Evolutionary conservation across 2,329 filamentous ascomycete species (phyloP), one percentile per base, ranked within the genome.

Genomic region (Fonsecaea nubica): DNA sequence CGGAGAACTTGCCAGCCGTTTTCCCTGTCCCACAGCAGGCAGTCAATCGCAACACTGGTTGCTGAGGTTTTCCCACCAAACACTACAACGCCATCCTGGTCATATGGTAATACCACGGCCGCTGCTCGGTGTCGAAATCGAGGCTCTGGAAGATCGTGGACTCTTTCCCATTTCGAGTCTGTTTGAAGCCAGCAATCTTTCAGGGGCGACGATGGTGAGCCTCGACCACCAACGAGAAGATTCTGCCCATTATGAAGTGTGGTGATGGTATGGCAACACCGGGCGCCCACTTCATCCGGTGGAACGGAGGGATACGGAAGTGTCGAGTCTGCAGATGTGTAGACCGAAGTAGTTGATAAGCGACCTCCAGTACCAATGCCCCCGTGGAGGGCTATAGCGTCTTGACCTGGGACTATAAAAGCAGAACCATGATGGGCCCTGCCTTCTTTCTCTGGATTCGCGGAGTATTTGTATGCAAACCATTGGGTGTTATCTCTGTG

Each of bases 221-320:
- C 83, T 66, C 93, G 86, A 4, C 94, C 94, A 30, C 94, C 93
- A 35, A 87, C 84, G 55, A 97, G 81, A 10, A 97, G 78, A 66
- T 84, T 84, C 33, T 38, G 85, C 25, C 79, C 77, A 38, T 82
- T 79, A 1, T 83, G 84, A 4, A 96, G 75, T 57, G 87, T 82
- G 21, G 90, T 93, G 21, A 93, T 81, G 0, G 91, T 90, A 76
- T 95, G 92, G 72, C 92, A 95, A 83, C 94, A 89, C 53, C 89
- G 72, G 36, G 77, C 73, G 4, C 74, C 67, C 33, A 81, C 75
- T 35, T 77, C 73, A 53, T 73, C 64, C 25, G 77, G 74, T 42
- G 64, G 86, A 81, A 71, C 79, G 78, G 68, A 80, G 75, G 54
- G 84, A 81, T 45, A 78, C 80, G 63, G 79, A 79, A 84, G 65